Percentiles rank a stretch among this genome's conserved stretches.
These are phyloP conservation scores for Tolypocladium album DNA, from an alignment of 2,329 filamentous ascomycete species.

Conservation along the genomic window DNA sequence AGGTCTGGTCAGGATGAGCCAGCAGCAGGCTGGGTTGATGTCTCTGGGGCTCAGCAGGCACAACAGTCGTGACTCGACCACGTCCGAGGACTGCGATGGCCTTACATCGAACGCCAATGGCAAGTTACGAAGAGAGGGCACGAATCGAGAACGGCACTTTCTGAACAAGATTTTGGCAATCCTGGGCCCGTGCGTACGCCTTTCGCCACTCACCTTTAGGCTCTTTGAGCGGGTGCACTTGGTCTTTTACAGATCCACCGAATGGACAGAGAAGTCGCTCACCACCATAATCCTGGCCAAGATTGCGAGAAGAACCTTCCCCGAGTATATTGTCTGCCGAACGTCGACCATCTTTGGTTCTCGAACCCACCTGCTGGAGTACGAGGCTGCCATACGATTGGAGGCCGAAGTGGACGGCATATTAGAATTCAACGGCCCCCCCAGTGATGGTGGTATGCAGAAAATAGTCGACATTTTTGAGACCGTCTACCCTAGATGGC, in stretches of 20 bases:
- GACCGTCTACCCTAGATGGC: slow-evolving; percentile 73
- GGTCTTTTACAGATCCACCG: slow-evolving; percentile 89
- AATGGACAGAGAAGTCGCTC: slow-evolving; percentile 95
- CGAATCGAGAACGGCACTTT: slow-evolving; percentile 65
- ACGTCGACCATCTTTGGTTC: slow-evolving; percentile 83
- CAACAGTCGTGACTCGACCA: slow-evolving; percentile 45
- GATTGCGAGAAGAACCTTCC: slow-evolving; percentile 79
- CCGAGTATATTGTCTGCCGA: slow-evolving; percentile 79
- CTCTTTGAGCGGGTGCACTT: slow-evolving; percentile 91
- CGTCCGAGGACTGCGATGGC: slow-evolving; percentile 32
- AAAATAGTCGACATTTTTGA: slow-evolving; percentile 64
- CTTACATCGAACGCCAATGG: slow-evolving; percentile 6
- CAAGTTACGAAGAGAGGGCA: slow-evolving; percentile 19
- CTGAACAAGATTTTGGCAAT: slow-evolving; percentile 64
- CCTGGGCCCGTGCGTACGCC: slow-evolving; percentile 73
- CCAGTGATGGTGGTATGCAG: slow-evolving; percentile 53
- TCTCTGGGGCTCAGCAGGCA: slow-evolving; percentile 57
- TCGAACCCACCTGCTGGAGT: slow-evolving; percentile 67
- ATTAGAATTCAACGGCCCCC: slow-evolving; percentile 67
- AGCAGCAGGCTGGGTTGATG: slow-evolving; percentile 64
- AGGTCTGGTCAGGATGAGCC: slow-evolving; percentile 63
- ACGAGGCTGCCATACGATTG: slow-evolving; percentile 73
- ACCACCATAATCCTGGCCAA: slow-evolving; percentile 91
- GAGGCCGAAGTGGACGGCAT: slow-evolving; percentile 75
- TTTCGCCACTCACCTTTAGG: slow-evolving; percentile 61